Evolutionary conservation across 2,329 filamentous ascomycete genomes (phyloP).

Genomic region (Exophiala alcalophila): DNA sequence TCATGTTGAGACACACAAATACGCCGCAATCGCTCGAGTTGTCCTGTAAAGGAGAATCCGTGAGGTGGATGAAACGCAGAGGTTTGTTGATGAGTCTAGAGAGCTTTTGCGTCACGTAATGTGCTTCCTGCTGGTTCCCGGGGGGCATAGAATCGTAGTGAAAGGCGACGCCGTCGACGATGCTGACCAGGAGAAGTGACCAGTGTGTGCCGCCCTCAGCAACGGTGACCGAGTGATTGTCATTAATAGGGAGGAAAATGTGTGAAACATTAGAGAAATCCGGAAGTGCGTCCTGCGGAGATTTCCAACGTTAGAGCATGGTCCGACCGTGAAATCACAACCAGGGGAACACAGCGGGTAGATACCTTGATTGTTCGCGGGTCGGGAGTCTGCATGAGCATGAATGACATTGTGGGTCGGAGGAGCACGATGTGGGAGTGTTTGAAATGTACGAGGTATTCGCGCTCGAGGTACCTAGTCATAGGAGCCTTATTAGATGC

Average conservation of each 20-base stretch:
- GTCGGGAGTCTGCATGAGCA: conserved; percentile 72
- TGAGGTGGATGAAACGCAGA: conserved; percentile 70
- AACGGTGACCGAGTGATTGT: conserved; percentile 69
- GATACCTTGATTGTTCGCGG: conserved; percentile 49
- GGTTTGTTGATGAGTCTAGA: conserved; percentile 65
- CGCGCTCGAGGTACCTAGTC: conserved; percentile 74
- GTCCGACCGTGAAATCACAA: too few species aligned
- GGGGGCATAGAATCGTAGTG: conserved; percentile 89
- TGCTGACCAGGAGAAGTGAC: conserved; percentile 85
- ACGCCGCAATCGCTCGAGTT: conserved; percentile 94
- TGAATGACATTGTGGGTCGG: conserved; percentile 86
- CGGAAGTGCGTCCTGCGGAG: conserved; percentile 67
- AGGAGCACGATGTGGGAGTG: conserved; percentile 85
- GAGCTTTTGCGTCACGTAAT: conserved; percentile 66
- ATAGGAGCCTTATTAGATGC: conserved; percentile 11
- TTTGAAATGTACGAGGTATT: conserved; percentile 75
- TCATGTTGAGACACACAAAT: conserved; percentile 93
- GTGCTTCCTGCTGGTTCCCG: conserved; percentile 72
- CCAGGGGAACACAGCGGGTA: too few species aligned
- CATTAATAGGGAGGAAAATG: conserved; percentile 93
- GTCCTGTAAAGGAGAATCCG: conserved; percentile 84
- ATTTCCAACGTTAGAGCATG: background rate
- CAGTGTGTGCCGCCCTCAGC: conserved; percentile 94
- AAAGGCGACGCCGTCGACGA: conserved; percentile 87
- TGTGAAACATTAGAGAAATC: conserved; percentile 79